Conservation (phyloP, 1,139 yeast genomes). For the Taphrina flavorubra region DNA sequence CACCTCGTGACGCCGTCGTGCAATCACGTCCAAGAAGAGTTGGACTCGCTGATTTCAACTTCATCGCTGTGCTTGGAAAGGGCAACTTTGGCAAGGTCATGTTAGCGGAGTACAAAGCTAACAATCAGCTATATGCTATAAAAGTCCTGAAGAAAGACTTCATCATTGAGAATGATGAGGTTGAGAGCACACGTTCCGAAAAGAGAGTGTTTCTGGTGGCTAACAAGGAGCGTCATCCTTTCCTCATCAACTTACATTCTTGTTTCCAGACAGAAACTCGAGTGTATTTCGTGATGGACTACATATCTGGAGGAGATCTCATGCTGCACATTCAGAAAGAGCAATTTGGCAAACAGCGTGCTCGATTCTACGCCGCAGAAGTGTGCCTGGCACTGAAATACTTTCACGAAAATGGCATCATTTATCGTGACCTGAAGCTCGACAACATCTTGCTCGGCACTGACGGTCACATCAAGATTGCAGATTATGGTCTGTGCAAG, state of each 20-base stretch:
- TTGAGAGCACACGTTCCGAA: conserved; percentile 76
- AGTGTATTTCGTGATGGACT: conserved; percentile 97
- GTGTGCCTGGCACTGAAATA: conserved; percentile 87
- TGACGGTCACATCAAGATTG: conserved; percentile 94
- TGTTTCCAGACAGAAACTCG: conserved; percentile 98
- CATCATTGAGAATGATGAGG: conserved; percentile 83
- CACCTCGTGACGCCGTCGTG: conserved; percentile 23
- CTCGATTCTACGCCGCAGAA: conserved; percentile 96
- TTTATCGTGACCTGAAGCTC: conserved; percentile 92
- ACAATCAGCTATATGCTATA: conserved; percentile 82
- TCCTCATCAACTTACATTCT: conserved; percentile 85
- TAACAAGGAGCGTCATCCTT: conserved; percentile 88
- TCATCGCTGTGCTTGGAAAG: conserved; percentile 78
- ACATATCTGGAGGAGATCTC: conserved; percentile 95
- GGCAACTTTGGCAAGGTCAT: conserved; percentile 93
- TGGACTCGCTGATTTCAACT: conserved; percentile 67
- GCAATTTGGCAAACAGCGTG: conserved; percentile 84
- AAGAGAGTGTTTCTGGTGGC: conserved; percentile 77
- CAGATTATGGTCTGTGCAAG: conserved; percentile 95
- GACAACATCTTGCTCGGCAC: conserved; percentile 89
- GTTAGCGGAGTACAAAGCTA: conserved; percentile 68
- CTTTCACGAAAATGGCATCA: conserved; percentile 94
- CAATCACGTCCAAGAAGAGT: conserved; percentile 46
- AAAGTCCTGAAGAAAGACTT: conserved; percentile 85
- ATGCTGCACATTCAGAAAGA: conserved; percentile 99